Percentiles rank a stretch among this genome's conserved stretches.
Evolutionary conservation across 371 early-diverging fungal species (phyloP).

Genomic region (Choanephora cucurbitarum): DNA sequence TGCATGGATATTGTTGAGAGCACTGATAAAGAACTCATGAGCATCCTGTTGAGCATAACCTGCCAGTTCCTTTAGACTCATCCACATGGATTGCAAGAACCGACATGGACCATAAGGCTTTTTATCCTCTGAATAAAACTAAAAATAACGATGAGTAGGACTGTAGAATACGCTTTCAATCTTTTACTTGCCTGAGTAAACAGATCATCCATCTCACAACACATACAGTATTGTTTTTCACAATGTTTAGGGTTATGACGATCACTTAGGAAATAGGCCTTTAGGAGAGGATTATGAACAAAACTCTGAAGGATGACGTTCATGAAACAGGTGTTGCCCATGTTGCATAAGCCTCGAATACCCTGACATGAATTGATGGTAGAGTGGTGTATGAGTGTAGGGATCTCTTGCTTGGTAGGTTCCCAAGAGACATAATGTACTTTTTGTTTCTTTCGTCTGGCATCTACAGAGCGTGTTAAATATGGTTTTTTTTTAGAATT

Average conservation of each 20-base stretch:
- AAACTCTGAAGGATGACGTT: constrained; percentile 92
- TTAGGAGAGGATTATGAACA: constrained; percentile 87
- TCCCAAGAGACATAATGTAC: constrained; percentile 33
- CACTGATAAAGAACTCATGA: constrained; percentile 93
- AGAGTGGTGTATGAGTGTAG: constrained; percentile 48
- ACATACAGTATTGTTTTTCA: constrained; percentile 75
- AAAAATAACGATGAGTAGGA: not conserved
- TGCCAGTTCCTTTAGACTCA: constrained; percentile 81
- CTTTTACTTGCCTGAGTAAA: constrained; percentile 74
- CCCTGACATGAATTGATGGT: constrained; percentile 63
- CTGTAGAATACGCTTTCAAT: too few species aligned
- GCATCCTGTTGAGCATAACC: constrained; percentile 96
- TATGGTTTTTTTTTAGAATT: not conserved
- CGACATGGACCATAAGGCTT: constrained; percentile 82
- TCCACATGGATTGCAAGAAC: constrained; percentile 90
- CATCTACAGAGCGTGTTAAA: not conserved
- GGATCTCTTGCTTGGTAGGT: constrained; percentile 54
- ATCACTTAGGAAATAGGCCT: constrained; percentile 86
- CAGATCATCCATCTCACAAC: constrained; percentile 88
- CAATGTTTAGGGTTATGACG: constrained; percentile 76
- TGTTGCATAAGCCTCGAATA: constrained; percentile 87
- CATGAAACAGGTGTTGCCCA: constrained; percentile 96
- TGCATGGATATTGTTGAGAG: constrained; percentile 86
- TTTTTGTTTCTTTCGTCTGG: constrained; percentile 32
- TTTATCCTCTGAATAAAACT: constrained; percentile 74